These are phyloP conservation scores for Tirmania nivea DNA, from an alignment of 495 filamentous ascomycete genomes.

Conservation along the genomic window DNA sequence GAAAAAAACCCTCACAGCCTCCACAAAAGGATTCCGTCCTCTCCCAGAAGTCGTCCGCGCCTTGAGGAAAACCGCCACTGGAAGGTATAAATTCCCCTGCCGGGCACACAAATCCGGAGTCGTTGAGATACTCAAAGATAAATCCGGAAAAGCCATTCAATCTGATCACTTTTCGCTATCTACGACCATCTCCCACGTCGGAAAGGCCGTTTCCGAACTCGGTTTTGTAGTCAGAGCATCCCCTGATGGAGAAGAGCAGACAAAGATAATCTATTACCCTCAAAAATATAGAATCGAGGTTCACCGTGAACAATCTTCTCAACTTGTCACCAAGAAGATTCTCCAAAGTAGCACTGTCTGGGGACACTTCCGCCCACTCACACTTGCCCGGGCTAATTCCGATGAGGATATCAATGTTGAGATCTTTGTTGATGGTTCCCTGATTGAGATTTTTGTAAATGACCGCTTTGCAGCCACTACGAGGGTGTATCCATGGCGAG, in stretches of 20 bases:
- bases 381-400: constrained; percentile 11
- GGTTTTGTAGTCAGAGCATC: constrained; percentile 6
- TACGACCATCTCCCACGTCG: constrained; percentile 4
- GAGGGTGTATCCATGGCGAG: constrained; percentile 23
- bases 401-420: constrained; percentile 8
- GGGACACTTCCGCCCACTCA: constrained; percentile 9
- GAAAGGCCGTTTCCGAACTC: background rate
- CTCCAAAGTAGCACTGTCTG: background rate
- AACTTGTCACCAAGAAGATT: constrained; percentile 1
- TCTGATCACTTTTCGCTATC: background rate
- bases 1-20: constrained; percentile 20
- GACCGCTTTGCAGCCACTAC: constrained; percentile 23
- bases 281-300: constrained; percentile 7
- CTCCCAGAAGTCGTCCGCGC: constrained; percentile 21
- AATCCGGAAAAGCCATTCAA: no score
- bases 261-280: constrained; percentile 17
- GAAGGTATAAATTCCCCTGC: no score
- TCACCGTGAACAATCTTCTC: constrained; percentile 8
- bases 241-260: constrained; percentile 13
- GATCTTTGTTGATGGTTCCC: constrained; percentile 23
- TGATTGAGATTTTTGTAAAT: constrained; percentile 25
- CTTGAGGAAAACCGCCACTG: background rate
- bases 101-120: no score
- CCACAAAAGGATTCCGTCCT: constrained; percentile 22
- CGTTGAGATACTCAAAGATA: no score